Evolutionary conservation across 164 flowering plant species (phyloP).

Genomic region (Vitis labrusca): DNA sequence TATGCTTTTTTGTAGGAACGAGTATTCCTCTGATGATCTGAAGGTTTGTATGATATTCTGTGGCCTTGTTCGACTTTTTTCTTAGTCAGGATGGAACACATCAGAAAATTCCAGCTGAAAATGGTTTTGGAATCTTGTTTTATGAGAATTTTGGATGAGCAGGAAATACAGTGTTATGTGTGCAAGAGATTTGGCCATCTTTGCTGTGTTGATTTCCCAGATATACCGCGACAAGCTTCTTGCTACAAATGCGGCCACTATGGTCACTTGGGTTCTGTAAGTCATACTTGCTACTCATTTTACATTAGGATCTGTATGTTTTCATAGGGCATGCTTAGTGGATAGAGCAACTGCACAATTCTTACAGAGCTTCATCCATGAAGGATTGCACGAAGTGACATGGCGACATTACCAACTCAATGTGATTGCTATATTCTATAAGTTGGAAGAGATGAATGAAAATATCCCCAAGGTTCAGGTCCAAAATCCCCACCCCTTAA

Average conservation of each 20-base stretch:
- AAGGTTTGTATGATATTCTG: slow-evolving; percentile 20
- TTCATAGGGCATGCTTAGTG: not conserved
- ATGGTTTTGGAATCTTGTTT: not conserved
- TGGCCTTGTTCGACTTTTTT: not conserved
- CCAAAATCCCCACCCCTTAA: too few species aligned
- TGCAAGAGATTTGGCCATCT: slow-evolving; percentile 40
- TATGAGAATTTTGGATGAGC: slow-evolving; percentile 1
- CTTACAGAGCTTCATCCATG: not conserved
- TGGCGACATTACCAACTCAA: not conserved
- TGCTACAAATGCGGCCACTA: slow-evolving; percentile 32
- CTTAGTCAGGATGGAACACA: not conserved
- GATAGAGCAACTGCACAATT: not conserved
- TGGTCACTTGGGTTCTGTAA: slow-evolving; percentile 30
- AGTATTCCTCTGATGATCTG: slow-evolving; percentile 45
- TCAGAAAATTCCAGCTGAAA: not conserved
- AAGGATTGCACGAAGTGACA: not conserved
- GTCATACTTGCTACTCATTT: not conserved
- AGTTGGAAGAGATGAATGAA: not conserved
- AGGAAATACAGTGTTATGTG: slow-evolving; percentile 36
- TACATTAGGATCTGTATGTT: not conserved
- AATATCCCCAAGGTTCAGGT: too few species aligned
- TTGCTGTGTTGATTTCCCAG: slow-evolving; percentile 26
- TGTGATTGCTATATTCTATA: not conserved
- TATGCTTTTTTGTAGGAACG: slow-evolving; percentile 47
- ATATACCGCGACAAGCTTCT: slow-evolving; percentile 14